Conservation (phyloP, 1,284 basidiomycete genomes). For the Mrakiaceae sp. region DNA sequence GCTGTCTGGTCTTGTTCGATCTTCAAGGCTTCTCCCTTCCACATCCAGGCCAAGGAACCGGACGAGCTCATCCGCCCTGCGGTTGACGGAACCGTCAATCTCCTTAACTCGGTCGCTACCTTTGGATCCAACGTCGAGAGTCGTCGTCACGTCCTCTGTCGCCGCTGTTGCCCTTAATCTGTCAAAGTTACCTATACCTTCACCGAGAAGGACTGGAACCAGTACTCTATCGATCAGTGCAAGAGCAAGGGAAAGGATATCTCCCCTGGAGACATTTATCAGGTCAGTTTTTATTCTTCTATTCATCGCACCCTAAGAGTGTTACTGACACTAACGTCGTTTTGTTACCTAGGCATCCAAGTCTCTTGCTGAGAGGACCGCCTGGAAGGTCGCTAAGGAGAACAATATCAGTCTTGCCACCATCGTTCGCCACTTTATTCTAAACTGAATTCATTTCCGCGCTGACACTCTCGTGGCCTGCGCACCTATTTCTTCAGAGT, state of each 20-base stretch:
- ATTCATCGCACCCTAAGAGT: neutral
- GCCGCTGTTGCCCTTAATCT: neutral
- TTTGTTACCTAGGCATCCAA: constrained; percentile 35
- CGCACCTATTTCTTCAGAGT: too few relatives aligned
- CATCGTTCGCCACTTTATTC: too few relatives aligned
- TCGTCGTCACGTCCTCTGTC: constrained; percentile 15
- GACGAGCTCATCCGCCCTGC: constrained; percentile 2
- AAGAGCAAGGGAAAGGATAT: constrained; percentile 46
- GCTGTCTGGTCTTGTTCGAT: neutral
- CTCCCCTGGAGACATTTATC: constrained; percentile 16
- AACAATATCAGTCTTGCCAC: constrained; percentile 42
- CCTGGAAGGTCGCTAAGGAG: constrained; percentile 45
- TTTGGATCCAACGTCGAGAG: neutral
- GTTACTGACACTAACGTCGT: too few relatives aligned
- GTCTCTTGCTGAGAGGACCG: constrained; percentile 51
- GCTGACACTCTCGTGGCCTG: too few relatives aligned
- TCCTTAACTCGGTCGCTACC: neutral
- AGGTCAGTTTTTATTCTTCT: neutral
- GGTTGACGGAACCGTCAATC: constrained; percentile 1
- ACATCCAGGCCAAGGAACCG: neutral
- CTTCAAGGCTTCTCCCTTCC: neutral
- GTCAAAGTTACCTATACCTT: constrained; percentile 18
- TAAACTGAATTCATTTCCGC: too few relatives aligned
- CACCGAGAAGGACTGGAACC: constrained; percentile 53
- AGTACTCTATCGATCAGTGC: constrained; percentile 41